A percentile compares a stretch with the other conserved stretches of the same genome.
Conservation (phyloP, 2,329 filamentous ascomycete species). For the Fonsecaea erecta region DNA sequence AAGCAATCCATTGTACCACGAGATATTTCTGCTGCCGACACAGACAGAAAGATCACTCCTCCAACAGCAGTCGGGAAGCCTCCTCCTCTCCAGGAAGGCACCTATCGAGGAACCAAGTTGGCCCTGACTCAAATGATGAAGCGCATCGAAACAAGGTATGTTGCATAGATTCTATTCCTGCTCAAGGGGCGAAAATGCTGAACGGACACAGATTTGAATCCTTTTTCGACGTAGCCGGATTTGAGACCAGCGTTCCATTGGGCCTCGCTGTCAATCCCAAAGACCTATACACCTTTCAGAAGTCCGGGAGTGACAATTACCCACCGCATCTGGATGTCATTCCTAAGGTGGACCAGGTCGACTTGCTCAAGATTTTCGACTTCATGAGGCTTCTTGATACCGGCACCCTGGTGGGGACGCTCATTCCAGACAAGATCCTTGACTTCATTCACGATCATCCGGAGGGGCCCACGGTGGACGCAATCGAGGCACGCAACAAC, state of each 20-base stretch:
- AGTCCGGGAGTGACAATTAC: slow-evolving; percentile 24
- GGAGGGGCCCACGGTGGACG: slow-evolving; percentile 25
- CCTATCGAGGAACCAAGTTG: slow-evolving; percentile 32
- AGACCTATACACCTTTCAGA: slow-evolving; percentile 22
- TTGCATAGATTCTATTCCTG: not conserved
- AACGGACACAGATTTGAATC: slow-evolving; percentile 16
- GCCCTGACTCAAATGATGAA: slow-evolving; percentile 24
- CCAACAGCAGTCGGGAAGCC: slow-evolving; percentile 12
- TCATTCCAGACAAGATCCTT: slow-evolving; percentile 21
- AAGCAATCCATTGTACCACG: slow-evolving; percentile 23
- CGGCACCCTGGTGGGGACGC: slow-evolving; percentile 10
- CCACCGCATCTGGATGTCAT: slow-evolving; percentile 31
- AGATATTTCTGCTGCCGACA: slow-evolving; percentile 1
- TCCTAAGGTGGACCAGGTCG: slow-evolving; percentile 24
- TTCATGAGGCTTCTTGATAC: slow-evolving; percentile 24
- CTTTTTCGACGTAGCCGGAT: slow-evolving; percentile 18
- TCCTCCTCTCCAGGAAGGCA: slow-evolving; percentile 23
- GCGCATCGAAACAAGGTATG: slow-evolving; percentile 16
- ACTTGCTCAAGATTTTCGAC: slow-evolving; percentile 19
- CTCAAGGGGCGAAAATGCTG: not conserved
- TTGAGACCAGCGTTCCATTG: slow-evolving; percentile 19
- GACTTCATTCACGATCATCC: slow-evolving; percentile 19
- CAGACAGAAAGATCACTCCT: slow-evolving; percentile 6
- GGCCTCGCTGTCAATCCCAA: slow-evolving; percentile 11
- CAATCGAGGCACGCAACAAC: slow-evolving; percentile 43